Conservation (phyloP, 1,139 yeast genomes). For the Geotrichum klebahnii region DNA sequence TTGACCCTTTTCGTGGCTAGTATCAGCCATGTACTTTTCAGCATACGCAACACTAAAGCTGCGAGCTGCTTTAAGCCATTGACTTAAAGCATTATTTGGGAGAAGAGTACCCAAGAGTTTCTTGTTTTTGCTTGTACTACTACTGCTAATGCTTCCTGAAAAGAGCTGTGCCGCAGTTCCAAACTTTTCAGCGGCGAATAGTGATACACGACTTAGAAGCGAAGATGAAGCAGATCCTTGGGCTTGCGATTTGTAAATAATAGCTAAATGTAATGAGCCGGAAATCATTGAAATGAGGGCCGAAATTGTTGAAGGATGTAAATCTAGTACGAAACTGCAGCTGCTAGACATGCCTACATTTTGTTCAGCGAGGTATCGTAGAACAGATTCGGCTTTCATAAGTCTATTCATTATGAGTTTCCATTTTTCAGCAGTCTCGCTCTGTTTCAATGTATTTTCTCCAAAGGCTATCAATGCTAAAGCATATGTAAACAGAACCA, state of each 20-base stretch:
- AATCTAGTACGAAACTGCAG: slow-evolving; percentile 26
- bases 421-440: slow-evolving; percentile 32
- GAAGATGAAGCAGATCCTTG: slow-evolving; percentile 30
- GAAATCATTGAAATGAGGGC: slow-evolving; percentile 31
- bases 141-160: slow-evolving; percentile 3
- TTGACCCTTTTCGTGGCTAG: slow-evolving; percentile 31
- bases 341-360: slow-evolving; percentile 17
- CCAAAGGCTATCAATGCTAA: slow-evolving; percentile 25
- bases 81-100: slow-evolving; percentile 11
- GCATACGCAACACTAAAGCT: slow-evolving; percentile 34
- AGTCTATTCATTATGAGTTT: slow-evolving; percentile 35
- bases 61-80: slow-evolving; percentile 35
- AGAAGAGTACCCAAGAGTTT: slow-evolving; percentile 6
- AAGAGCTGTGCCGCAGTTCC: slow-evolving; percentile 31
- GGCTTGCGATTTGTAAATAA: slow-evolving; percentile 31
- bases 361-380: slow-evolving; percentile 31
- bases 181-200: slow-evolving; percentile 38
- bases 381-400: slow-evolving; percentile 32
- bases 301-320: slow-evolving; percentile 31
- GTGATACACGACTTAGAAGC: slow-evolving; percentile 35
- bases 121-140: background rate
- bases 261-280: slow-evolving; percentile 35
- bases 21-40: slow-evolving; percentile 35
- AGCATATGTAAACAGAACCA: slow-evolving; percentile 35
- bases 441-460: slow-evolving; percentile 24